Evolutionary conservation across 108 stramenopile species (phyloP).

Genomic region (Skeletonema tropicum): DNA sequence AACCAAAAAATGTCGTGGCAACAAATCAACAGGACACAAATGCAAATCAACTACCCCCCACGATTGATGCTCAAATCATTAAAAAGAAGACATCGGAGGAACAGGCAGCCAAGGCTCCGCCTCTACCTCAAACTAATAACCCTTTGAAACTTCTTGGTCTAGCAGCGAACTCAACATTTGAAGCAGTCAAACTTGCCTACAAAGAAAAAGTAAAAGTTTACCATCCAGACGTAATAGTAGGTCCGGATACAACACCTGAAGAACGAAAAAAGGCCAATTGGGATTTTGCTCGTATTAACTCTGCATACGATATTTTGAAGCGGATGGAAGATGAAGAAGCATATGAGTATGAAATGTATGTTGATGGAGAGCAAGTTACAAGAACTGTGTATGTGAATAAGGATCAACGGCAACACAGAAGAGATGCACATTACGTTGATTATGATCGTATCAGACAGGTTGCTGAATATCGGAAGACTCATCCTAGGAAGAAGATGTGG

Average conservation of each 20-base stretch:
- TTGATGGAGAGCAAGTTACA: conserved; percentile 9
- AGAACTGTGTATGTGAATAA: conserved; percentile 8
- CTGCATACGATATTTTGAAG: conserved; percentile 32
- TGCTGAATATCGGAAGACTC: conserved; percentile 20
- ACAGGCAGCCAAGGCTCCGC: conserved; percentile 10
- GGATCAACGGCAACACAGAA: conserved; percentile 2
- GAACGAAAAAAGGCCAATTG: conserved; percentile 29
- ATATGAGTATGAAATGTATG: conserved; percentile 18
- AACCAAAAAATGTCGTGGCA: background rate
- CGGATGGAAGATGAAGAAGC: conserved; percentile 20
- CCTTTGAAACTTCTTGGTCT: conserved; percentile 23
- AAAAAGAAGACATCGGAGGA: background rate
- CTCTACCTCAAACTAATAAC: conserved; percentile 22
- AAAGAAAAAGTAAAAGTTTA: conserved; percentile 25
- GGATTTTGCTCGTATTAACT: conserved; percentile 38
- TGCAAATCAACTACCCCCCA: background rate
- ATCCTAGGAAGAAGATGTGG: conserved; percentile 24
- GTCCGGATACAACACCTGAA: conserved; percentile 24
- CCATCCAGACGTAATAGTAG: conserved; percentile 25
- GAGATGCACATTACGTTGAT: conserved; percentile 18
- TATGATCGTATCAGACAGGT: conserved; percentile 22
- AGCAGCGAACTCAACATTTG: conserved; percentile 1
- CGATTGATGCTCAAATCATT: background rate
- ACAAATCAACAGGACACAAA: background rate
- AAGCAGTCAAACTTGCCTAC: conserved; percentile 19